Evolutionary conservation across 179 eudicot species (phyloP), one percentile per base, ranked within the genome.

Genomic region (Pouteria campechiana): DNA sequence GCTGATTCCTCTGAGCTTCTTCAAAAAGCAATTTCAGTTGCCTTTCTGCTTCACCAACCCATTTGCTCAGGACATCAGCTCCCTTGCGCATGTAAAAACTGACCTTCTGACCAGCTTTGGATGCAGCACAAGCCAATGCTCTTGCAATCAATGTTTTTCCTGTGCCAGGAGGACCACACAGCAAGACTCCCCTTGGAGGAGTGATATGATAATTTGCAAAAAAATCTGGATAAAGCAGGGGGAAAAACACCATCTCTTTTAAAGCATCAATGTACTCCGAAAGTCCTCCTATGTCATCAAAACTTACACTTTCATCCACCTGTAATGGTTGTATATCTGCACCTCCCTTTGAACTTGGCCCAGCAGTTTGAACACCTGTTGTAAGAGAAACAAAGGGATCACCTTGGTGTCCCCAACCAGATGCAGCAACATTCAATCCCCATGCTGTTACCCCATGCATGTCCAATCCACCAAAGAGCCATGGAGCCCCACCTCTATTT

Each of bases 21-120:
- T 92, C 99, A 56, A 92, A 92, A 20, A 92, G 80, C 57, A 92
- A 64, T 47, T 87, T 92, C 60, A 92, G 58, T 41, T 92, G 99
- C 41, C 99, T 69, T 57, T 92, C 99, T 27, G 99, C 99, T 68
- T 92, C 99, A 27, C 99, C 99, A 43, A 92, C 99, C 99, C 99
- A 92, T 67, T 92, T 92, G 78, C 99, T 92, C 51, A 92, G 88
- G 58, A 92, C 99, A 64, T 92, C 99, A 57, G 99, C 99, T 58
- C 99, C 99, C 54, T 87, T 92, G 3, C 99, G 80, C 96, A 87
- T 87, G 69, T 87, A 92, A 62, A 87, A 92, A 58, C 94, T 87
- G 56, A 92, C 96, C 64, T 87, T 92, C 64, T 87, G 99, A 44
- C 99, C 99, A 52, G 96, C 99, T 65, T 83, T 87, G 19, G 99